A percentile compares a stretch with the other conserved stretches of the same genome.
phyloP scores from a whole-genome alignment of 306 rosid genomes.

The Hippophae tibetana region DNA sequence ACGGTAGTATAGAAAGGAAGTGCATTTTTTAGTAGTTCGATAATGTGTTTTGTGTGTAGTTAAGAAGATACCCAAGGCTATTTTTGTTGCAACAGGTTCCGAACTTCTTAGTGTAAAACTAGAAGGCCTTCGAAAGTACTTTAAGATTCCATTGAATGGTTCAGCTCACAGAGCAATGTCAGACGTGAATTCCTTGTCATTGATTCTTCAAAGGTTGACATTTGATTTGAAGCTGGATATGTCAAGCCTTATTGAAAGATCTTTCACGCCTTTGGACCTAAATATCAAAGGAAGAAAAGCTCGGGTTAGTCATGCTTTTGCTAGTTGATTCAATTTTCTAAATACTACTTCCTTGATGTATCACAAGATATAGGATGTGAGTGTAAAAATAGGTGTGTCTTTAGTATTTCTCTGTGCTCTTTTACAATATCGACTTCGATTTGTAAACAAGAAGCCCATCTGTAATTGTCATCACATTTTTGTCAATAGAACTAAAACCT shows the following conservation, averaged over 20 bases:
- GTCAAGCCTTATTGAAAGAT: constrained; percentile 39
- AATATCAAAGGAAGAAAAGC: constrained; percentile 50
- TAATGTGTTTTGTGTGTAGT: background rate
- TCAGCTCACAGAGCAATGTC: constrained; percentile 89
- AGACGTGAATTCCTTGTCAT: constrained; percentile 53
- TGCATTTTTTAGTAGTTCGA: too few species aligned
- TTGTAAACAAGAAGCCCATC: too few species aligned
- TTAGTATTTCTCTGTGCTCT: too few species aligned
- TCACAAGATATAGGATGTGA: too few species aligned
- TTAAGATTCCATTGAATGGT: constrained; percentile 38
- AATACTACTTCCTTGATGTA: too few species aligned
- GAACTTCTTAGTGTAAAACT: constrained; percentile 26
- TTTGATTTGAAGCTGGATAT: constrained; percentile 44
- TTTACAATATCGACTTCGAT: too few species aligned
- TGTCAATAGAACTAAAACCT: too few species aligned
- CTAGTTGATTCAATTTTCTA: background rate
- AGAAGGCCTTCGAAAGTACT: constrained; percentile 43
- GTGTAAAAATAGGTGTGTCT: too few species aligned
- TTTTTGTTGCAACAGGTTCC: constrained; percentile 34
- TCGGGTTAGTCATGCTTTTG: constrained; percentile 27
- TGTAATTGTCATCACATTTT: too few species aligned
- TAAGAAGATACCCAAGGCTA: constrained; percentile 13
- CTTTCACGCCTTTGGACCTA: constrained; percentile 48
- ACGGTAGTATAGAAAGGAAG: too few species aligned
- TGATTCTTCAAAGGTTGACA: constrained; percentile 52